Conservation (phyloP, 2,329 filamentous ascomycete species). For the Didymellaceae sp. region DNA sequence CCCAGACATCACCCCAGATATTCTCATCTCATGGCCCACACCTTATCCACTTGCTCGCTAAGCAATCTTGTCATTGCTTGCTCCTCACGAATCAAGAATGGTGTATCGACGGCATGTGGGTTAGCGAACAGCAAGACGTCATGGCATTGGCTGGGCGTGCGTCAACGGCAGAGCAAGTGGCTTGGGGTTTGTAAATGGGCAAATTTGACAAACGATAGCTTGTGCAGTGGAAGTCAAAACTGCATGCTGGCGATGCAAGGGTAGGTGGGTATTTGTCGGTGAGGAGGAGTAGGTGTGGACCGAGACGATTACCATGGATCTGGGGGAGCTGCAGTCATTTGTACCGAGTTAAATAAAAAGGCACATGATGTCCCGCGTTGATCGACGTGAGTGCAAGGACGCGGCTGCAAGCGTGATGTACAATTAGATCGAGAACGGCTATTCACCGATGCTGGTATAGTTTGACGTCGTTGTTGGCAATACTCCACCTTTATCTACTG, state of each 20-base stretch:
- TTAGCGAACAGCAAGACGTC: constrained; percentile 3
- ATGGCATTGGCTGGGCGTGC: constrained; percentile 13
- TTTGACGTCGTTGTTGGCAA: constrained; percentile 9
- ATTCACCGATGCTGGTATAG: constrained; percentile 6
- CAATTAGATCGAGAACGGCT: constrained; percentile 11
- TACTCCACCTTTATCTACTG: neutral
- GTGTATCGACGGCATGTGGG: neutral
- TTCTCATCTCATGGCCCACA: constrained; percentile 1
- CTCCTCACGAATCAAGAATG: constrained; percentile 9
- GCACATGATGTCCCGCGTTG: constrained; percentile 1
- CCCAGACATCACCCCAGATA: constrained; percentile 11
- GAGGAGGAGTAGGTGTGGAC: neutral
- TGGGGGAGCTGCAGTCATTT: neutral
- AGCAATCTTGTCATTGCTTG: constrained; percentile 8
- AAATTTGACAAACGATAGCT: neutral
- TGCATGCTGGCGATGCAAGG: neutral
- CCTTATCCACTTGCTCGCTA: constrained; percentile 13
- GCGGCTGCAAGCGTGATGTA: neutral
- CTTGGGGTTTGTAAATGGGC: neutral
- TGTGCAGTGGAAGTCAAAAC: neutral
- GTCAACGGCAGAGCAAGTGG: constrained; percentile 13
- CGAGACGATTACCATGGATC: neutral
- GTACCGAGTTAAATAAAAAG: neutral
- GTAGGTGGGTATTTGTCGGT: neutral
- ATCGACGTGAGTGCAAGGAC: neutral